Conservation (phyloP, 225 moss, liverwort and hornwort genomes). For the Ulota crispa region DNA sequence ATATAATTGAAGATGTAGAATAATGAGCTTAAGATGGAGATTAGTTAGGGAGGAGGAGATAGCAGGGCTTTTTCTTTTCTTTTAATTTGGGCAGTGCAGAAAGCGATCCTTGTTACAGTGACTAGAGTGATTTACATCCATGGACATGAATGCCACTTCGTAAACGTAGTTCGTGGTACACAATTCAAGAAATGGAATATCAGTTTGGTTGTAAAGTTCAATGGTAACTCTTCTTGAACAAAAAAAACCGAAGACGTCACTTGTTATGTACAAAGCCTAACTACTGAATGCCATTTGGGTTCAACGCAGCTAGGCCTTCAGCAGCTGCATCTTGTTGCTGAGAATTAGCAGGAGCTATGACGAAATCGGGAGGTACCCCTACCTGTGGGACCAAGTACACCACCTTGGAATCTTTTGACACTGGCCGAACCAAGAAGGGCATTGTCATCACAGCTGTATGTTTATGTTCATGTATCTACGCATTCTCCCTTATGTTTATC, state of each 20-base stretch:
- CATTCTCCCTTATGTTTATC: conserved; percentile 31
- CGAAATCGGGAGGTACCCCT: conserved; percentile 16
- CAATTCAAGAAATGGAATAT: neutral
- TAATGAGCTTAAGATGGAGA: neutral
- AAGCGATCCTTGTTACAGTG: no score
- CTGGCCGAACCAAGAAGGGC: conserved; percentile 34
- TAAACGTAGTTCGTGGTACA: neutral
- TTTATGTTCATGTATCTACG: conserved; percentile 46
- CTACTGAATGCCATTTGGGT: neutral
- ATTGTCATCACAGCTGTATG: conserved; percentile 32
- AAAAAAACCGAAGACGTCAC: neutral
- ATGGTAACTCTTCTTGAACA: neutral
- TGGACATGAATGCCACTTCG: neutral
- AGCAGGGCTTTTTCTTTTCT: no score
- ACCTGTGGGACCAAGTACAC: conserved; percentile 20
- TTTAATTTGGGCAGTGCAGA: no score
- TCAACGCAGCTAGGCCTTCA: neutral
- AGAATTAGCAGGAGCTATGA: conserved; percentile 30
- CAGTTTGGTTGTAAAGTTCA: neutral
- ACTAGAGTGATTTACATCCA: no score
- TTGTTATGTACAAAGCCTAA: neutral
- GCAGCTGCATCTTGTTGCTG: conserved; percentile 6
- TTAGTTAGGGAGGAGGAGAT: neutral
- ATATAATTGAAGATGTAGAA: neutral
- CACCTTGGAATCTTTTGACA: conserved; percentile 13